phyloP scores from a whole-genome alignment of 139 green algal species.

The Gonium pectorale region DNA sequence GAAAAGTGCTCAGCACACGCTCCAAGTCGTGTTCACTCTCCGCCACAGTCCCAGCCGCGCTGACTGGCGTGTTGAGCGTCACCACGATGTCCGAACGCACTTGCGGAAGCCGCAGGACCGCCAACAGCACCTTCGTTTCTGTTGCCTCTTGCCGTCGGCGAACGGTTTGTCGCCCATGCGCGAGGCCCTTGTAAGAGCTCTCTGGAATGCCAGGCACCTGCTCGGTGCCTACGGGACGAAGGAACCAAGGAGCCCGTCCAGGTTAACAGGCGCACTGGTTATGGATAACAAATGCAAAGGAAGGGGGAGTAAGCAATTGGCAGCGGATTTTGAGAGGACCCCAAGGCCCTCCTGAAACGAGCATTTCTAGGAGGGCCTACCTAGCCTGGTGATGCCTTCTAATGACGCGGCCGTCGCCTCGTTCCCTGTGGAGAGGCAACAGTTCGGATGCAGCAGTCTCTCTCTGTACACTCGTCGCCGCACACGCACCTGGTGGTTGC shows the following conservation, averaged over 20 bases:
- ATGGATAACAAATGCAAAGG: too few species aligned
- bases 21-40: not conserved
- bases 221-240: too few species aligned
- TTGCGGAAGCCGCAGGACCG: slow-evolving; percentile 66
- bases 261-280: too few species aligned
- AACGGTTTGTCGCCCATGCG: not conserved
- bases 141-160: not conserved
- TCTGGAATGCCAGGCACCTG: not conserved
- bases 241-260: too few species aligned
- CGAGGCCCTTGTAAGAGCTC: slow-evolving; percentile 3
- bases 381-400: not conserved
- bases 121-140: slow-evolving; percentile 44
- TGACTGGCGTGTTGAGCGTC: slow-evolving; percentile 31
- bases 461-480: too few species aligned
- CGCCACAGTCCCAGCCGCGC: not conserved
- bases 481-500: too few species aligned
- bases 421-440: too few species aligned
- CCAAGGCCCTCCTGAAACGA: too few species aligned
- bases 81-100: slow-evolving; percentile 45
- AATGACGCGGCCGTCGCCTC: not conserved
- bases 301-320: too few species aligned
- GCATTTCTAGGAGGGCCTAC: too few species aligned
- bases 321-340: too few species aligned
- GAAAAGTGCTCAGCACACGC: slow-evolving; percentile 1
- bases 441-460: too few species aligned